Percentiles rank a stretch among this genome's conserved stretches.
These are phyloP conservation scores for Hanseniaspora uvarum DNA, from an alignment of 1,139 yeast genomes.

Conservation along the genomic window DNA sequence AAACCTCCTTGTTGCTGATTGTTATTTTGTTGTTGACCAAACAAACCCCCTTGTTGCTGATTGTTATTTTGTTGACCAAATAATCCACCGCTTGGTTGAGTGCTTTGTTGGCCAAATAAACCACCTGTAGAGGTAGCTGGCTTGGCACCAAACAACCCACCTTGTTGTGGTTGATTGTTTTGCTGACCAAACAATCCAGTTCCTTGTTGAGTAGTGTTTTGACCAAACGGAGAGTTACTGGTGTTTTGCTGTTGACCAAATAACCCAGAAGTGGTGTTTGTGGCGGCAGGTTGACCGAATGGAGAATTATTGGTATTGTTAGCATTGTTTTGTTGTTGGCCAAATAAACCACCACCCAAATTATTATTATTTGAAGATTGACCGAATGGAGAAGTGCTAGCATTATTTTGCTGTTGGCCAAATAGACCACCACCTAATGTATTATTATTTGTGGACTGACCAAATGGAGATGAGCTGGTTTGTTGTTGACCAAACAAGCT, in stretches of 20 bases:
- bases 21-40: slow-evolving; percentile 26
- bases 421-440: slow-evolving; percentile 32
- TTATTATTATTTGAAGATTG: slow-evolving; percentile 19
- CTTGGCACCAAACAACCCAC: slow-evolving; percentile 30
- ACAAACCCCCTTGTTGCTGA: slow-evolving; percentile 24
- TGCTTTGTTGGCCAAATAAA: slow-evolving; percentile 32
- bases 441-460: slow-evolving; percentile 18
- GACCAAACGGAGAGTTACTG: slow-evolving; percentile 24
- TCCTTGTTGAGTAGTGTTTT: slow-evolving; percentile 21
- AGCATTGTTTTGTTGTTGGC: slow-evolving; percentile 15
- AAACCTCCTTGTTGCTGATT: slow-evolving; percentile 21
- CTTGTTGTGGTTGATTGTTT: slow-evolving; percentile 20
- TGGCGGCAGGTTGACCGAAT: slow-evolving; percentile 19
- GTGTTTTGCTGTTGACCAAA: slow-evolving; percentile 23
- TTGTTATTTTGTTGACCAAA: slow-evolving; percentile 25
- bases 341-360: slow-evolving; percentile 19
- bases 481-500: slow-evolving; percentile 30
- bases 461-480: slow-evolving; percentile 20
- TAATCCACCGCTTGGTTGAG: slow-evolving; percentile 23
- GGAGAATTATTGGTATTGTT: slow-evolving; percentile 20
- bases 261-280: slow-evolving; percentile 31
- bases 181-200: slow-evolving; percentile 33
- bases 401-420: slow-evolving; percentile 23
- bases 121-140: slow-evolving; percentile 27
- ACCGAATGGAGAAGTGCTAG: background rate